Percentiles rank a stretch among this genome's conserved stretches.
Evolutionary conservation across 140 eudicot genomes (phyloP).

Genomic region (Flaveria floridana): DNA sequence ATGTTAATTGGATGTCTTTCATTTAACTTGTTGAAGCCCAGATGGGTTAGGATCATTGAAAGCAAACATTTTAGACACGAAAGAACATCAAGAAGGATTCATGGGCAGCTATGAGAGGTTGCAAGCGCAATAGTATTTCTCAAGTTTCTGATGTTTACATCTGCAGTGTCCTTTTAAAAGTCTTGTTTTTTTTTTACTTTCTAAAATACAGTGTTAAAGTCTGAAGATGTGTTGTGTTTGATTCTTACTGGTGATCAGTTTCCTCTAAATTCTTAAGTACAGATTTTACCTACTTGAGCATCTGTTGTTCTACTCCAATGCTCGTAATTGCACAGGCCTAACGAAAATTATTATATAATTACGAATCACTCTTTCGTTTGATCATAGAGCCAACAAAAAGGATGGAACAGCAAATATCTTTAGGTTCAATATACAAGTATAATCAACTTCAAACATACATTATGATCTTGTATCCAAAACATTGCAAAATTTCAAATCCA

Average conservation of each 20-base stretch:
- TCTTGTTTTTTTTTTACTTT: background rate
- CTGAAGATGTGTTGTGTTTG: background rate
- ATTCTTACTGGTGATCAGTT: background rate
- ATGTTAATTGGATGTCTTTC: constrained; percentile 22
- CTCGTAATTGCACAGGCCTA: background rate
- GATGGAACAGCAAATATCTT: background rate
- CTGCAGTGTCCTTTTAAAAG: constrained; percentile 13
- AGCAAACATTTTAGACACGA: background rate
- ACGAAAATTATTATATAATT: background rate
- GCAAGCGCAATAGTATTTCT: background rate
- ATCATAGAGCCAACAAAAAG: too few relatives aligned
- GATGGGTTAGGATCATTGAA: constrained; percentile 34
- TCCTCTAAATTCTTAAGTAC: background rate
- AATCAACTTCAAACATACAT: constrained; percentile 30
- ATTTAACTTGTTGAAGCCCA: constrained; percentile 28
- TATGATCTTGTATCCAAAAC: constrained; percentile 31
- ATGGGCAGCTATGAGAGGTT: background rate
- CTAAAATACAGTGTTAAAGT: background rate
- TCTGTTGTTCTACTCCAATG: background rate
- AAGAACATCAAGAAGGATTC: constrained; percentile 22
- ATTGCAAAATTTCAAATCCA: constrained; percentile 24
- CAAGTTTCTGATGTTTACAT: constrained; percentile 11
- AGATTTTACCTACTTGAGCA: background rate
- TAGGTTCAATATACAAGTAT: constrained; percentile 21
- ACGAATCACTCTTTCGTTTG: too few relatives aligned